Evolutionary conservation across 1,284 basidiomycete species (phyloP).

Genomic region (Papiliotrema flavescens): DNA sequence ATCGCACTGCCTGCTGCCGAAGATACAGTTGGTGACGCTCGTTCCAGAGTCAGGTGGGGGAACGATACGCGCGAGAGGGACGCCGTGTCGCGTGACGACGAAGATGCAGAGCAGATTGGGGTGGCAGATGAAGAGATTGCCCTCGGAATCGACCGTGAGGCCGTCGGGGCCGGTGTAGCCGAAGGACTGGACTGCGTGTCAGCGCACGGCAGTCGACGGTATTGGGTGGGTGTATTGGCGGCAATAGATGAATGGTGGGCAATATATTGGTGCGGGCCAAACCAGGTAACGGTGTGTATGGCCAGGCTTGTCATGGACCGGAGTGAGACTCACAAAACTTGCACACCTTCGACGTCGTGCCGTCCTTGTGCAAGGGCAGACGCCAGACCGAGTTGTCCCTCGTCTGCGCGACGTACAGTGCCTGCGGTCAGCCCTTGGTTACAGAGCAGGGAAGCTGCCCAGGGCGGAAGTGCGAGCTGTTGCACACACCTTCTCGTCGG

Average conservation of each 20-base stretch:
- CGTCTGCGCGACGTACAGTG: conserved; percentile 19
- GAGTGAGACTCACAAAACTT: conserved; percentile 10
- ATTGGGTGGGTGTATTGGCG: no score
- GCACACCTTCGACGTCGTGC: conserved; percentile 13
- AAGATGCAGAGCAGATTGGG: conserved; percentile 13
- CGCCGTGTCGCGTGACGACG: conserved; percentile 8
- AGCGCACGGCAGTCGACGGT: no score
- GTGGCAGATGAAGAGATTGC: conserved; percentile 17
- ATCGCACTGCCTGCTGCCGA: conserved; percentile 11
- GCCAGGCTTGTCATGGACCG: no score
- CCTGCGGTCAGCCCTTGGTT: neutral
- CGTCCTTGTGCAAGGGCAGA: conserved; percentile 13
- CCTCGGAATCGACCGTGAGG: conserved; percentile 12
- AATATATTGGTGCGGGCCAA: no score
- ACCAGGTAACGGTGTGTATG: neutral
- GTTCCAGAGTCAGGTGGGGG: neutral
- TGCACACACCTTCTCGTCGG: conserved; percentile 8
- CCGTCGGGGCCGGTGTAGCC: conserved; percentile 14
- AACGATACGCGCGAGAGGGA: conserved; percentile 14
- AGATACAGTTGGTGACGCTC: conserved; percentile 16
- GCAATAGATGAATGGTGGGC: no score
- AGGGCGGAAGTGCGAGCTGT: no score
- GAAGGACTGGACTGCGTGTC: conserved; percentile 9
- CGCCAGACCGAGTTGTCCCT: conserved; percentile 18
- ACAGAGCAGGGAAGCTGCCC: no score